Conservation (phyloP, 305 asterid species). For the Fraxinus velutina region DNA sequence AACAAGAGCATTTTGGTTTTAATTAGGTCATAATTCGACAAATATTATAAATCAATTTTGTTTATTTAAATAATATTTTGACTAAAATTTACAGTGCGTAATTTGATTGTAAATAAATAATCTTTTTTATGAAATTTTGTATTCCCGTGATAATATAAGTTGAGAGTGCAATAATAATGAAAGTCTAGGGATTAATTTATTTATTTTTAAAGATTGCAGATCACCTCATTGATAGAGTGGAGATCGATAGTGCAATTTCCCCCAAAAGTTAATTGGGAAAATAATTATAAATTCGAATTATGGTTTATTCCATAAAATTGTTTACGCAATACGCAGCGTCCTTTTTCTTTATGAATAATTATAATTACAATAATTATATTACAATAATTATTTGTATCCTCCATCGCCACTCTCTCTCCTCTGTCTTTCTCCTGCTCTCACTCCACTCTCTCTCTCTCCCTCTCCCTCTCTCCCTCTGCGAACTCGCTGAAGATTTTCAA, state of each 20-base stretch:
- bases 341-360: conserved; percentile 34
- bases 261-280: conserved; percentile 14
- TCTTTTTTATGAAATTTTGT: not conserved
- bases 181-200: not conserved
- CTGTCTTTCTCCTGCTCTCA: conserved; percentile 21
- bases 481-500: conserved; percentile 47
- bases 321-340: conserved; percentile 23
- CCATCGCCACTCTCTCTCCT: conserved; percentile 28
- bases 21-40: not conserved
- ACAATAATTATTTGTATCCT: conserved; percentile 44
- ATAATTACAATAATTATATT: conserved; percentile 32
- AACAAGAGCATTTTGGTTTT: not conserved
- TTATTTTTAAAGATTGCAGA: not conserved
- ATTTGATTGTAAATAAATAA: not conserved
- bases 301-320: conserved; percentile 37
- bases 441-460: conserved; percentile 11
- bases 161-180: not conserved
- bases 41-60: not conserved
- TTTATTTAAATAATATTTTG: not conserved
- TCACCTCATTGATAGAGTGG: not conserved
- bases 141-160: not conserved
- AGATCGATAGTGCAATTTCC: conserved; percentile 10
- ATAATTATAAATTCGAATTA: conserved; percentile 32
- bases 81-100: not conserved
- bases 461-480: conserved; percentile 41